Base-by-base conservation (phyloP, 768 basidiomycete species). In the Rhizopogon rudus region DNA sequence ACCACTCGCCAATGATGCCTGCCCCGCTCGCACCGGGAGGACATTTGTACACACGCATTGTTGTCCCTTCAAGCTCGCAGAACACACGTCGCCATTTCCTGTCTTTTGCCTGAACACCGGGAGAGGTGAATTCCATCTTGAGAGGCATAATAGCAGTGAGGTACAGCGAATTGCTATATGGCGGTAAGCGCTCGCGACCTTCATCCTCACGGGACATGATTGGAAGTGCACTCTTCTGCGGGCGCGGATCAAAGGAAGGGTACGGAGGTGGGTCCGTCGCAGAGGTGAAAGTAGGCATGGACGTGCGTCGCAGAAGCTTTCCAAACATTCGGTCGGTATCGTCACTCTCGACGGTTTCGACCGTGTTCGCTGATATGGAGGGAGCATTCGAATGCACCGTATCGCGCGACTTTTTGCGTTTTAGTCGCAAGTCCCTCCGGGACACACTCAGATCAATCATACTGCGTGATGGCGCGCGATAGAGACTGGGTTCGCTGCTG, bases 61-160 rank as follows among this genome's bases (percentile, higher is more conserved):
- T 76, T n/a, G 97, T 98, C 44, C 97, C 97, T 64, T 97, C 92
- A 28, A 99, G 73, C 63, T 95, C 89, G 65, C 92, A 91, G 60
- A 94, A 78, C 50, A 88, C 84, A 49, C 90, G 77, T 57, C 90
- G 81, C 97, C 97, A 99, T 65, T 93, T 91, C 44, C 97, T 77
- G 67, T 98, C 95, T 66, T 78, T 82, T 6, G 95, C 87, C 68
- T 96, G 91, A 2, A 91, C 76, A 6, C 94, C 94, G 0, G 94
- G 93, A 10, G 79, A 71, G 4, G 72, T 75, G 66, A 99, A 98
- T 75, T 99, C 97, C 84, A 94, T 82, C 77, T 99, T 99, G 45
- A 91, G 83, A 1, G 88, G 88, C 75, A 99, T 81, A 52, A 86
- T 78, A 3, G 86, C 91, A 37, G 82, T 79, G 62, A 98, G 82